Evolutionary conservation across 768 basidiomycete species (phyloP).

Genomic region (Ramaria rubella): DNA sequence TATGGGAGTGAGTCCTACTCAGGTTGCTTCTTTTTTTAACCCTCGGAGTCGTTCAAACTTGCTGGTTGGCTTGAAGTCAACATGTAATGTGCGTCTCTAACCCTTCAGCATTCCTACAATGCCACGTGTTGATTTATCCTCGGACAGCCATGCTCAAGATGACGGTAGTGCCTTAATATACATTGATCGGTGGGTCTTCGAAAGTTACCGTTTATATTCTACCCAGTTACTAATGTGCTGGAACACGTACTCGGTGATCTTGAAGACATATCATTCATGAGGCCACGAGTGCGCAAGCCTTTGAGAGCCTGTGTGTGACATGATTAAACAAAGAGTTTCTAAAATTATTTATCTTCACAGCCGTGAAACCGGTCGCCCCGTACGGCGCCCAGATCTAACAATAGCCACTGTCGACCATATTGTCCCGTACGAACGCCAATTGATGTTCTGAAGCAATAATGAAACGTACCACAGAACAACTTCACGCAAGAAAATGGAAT

Average conservation of each 20-base stretch:
- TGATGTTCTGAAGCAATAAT: neutral
- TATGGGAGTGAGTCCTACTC: too few relatives aligned
- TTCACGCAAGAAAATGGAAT: conserved; percentile 69
- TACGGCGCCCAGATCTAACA: conserved; percentile 83
- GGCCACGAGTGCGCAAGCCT: conserved; percentile 89
- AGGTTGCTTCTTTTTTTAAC: too few relatives aligned
- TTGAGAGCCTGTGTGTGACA: conserved; percentile 70
- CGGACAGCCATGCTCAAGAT: conserved; percentile 58
- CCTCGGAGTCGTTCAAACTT: too few relatives aligned
- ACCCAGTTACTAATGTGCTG: neutral
- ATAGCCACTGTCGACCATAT: conserved; percentile 87
- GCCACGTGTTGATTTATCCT: neutral
- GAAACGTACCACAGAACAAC: conserved; percentile 51
- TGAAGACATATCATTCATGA: conserved; percentile 54
- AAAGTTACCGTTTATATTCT: too few relatives aligned
- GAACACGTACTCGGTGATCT: neutral
- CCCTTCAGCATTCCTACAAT: conserved; percentile 1
- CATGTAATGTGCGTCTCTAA: conserved; percentile 72
- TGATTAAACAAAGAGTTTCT: conserved; percentile 7
- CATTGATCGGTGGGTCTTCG: conserved; percentile 81
- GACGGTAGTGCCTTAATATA: conserved; percentile 78
- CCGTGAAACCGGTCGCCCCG: conserved; percentile 65
- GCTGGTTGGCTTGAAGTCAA: too few relatives aligned
- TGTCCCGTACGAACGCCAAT: conserved; percentile 47
- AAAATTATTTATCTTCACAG: conserved; percentile 29